Base-by-base conservation (phyloP, 192 early-diverging fungal genomes). In the Podila verticillata region DNA sequence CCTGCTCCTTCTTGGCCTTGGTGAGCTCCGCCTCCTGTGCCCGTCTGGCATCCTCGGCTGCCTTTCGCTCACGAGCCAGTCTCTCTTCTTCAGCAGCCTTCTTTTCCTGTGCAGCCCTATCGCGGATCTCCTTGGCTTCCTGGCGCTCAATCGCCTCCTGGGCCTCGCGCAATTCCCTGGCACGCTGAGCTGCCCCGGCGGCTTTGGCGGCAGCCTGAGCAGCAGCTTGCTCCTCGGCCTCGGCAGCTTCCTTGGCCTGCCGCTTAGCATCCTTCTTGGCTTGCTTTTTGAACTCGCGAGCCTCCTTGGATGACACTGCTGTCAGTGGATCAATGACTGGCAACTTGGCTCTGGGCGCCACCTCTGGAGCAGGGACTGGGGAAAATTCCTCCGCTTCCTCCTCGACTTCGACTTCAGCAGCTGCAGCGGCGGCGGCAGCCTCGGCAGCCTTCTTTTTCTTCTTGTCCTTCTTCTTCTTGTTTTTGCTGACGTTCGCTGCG, bases 391-490 rank as follows among this genome's bases (percentile, higher is more conserved):
- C 44, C 1, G 31, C 58, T 61, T 20, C 39, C 19, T 5, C 28
- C 31, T 36, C 44, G 20, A 20, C 20, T 20, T 20, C 26, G 26
- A 58, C 17, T 0, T 26, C 61, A 19, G 64, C 64, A 7, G 61
- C 44, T 0, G 67, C 57, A 1, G 72, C 69, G 13, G 65, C 65
- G 20, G 78, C 77, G 1, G 70, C 69, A 20, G 48, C 74, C 34
- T 59, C 75, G 9, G 63, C 68, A 15, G 71, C 64, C 48, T 74
- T 65, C 34, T 68, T 74, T 68, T 82, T 80, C 51, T 80, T 80
- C 61, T 80, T 72, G 26, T 80, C 70, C 61, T 80, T 81, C 66
- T 84, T 84, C 73, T 84, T 80, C 65, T 83, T 86, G 66, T 83
- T 87, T 61, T 84, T 81, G 49, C 65, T 81, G 10, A 60, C 60